These are phyloP conservation scores for Amaranthus tricolor DNA, from an alignment of 179 eudicot species.

Conservation along the genomic window DNA sequence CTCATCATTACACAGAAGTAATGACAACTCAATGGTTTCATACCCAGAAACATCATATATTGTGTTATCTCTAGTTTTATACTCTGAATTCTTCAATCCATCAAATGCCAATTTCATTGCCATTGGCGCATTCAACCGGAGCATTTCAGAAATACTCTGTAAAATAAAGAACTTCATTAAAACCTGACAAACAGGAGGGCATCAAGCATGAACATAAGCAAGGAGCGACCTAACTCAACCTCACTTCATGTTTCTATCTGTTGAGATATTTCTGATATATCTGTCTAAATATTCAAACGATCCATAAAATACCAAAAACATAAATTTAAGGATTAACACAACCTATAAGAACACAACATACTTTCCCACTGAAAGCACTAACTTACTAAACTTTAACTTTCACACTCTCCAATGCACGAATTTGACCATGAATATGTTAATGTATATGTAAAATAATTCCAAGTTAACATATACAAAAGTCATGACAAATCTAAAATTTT, in stretches of 20 bases:
- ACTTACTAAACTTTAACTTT: not conserved
- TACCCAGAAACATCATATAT: conserved; percentile 64
- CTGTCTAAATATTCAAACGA: not conserved
- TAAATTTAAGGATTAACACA: not conserved
- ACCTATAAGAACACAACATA: not conserved
- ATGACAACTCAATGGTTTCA: conserved; percentile 71
- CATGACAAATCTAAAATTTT: too few relatives aligned
- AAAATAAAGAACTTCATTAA: conserved; percentile 11
- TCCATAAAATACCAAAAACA: not conserved
- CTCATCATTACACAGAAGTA: conserved; percentile 87
- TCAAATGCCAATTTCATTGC: conserved; percentile 84
- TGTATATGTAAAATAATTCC: too few relatives aligned
- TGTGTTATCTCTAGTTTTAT: conserved; percentile 74
- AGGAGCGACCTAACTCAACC: not conserved
- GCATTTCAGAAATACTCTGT: conserved; percentile 84
- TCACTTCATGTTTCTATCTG: not conserved
- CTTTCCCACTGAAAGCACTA: not conserved
- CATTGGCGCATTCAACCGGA: conserved; percentile 76
- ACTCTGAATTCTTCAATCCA: conserved; percentile 53
- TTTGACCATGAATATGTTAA: too few relatives aligned
- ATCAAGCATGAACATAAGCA: not conserved
- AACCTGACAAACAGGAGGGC: not conserved
- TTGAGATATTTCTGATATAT: not conserved
- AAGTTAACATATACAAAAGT: too few relatives aligned
- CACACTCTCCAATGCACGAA: not conserved